These are phyloP conservation scores for Epichloe uncinata DNA, from an alignment of 2,329 filamentous ascomycete genomes.

Conservation along the genomic window DNA sequence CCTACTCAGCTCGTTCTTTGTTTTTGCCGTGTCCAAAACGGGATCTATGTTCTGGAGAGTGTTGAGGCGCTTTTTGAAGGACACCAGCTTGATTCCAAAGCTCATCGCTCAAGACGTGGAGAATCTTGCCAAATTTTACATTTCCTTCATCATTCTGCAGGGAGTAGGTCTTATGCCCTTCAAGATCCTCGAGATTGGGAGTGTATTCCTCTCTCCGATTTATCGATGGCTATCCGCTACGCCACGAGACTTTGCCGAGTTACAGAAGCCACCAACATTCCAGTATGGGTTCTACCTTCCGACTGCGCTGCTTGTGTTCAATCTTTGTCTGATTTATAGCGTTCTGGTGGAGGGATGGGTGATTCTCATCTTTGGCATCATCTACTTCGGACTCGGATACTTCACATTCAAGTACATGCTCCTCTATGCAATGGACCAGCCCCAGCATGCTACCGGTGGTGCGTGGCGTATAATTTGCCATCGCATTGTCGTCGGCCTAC, in stretches of 20 bases:
- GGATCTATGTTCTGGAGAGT: constrained; percentile 62
- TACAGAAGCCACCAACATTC: constrained; percentile 73
- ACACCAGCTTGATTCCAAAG: constrained; percentile 65
- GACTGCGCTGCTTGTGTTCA: constrained; percentile 82
- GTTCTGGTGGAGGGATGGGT: constrained; percentile 68
- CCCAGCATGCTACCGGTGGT: constrained; percentile 81
- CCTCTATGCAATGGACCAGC: constrained; percentile 95
- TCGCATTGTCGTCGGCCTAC: constrained; percentile 70
- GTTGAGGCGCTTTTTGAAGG: constrained; percentile 60
- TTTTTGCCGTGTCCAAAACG: constrained; percentile 81
- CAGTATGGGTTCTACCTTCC: constrained; percentile 95
- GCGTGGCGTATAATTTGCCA: constrained; percentile 97
- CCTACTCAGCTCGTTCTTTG: no score
- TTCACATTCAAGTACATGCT: constrained; percentile 96
- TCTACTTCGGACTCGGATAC: constrained; percentile 74
- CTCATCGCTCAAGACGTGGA: constrained; percentile 66
- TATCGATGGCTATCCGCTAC: constrained; percentile 68
- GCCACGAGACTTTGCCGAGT: constrained; percentile 74
- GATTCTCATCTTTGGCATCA: constrained; percentile 67
- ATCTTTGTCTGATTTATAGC: constrained; percentile 91
- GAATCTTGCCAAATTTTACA: constrained; percentile 69
- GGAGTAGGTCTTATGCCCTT: constrained; percentile 90
- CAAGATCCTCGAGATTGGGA: constrained; percentile 78
- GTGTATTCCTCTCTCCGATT: constrained; percentile 71
- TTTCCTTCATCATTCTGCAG: constrained; percentile 87